These are phyloP conservation scores for Asclepias syriaca DNA, from an alignment of 257 asterid genomes.

Conservation along the genomic window DNA sequence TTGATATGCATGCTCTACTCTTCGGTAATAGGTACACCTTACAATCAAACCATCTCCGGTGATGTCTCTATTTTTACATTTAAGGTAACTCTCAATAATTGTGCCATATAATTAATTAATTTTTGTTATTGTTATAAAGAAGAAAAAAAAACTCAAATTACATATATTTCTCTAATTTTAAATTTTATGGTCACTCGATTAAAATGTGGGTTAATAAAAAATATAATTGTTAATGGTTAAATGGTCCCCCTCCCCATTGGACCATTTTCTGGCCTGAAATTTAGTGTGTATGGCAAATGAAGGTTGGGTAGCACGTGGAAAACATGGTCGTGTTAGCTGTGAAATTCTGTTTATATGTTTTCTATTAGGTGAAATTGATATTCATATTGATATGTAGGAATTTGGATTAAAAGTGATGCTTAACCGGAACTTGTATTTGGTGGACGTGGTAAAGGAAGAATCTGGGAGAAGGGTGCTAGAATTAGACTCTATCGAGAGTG, in stretches of 20 bases:
- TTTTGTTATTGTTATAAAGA: too few species aligned
- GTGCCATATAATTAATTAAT: too few species aligned
- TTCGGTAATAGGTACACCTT: slow-evolving; percentile 14
- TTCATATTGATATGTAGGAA: slow-evolving; percentile 14
- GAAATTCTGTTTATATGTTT: background rate
- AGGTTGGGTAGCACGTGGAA: background rate
- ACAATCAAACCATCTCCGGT: slow-evolving; percentile 22
- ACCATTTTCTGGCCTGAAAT: too few species aligned
- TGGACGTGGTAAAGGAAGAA: slow-evolving; percentile 26
- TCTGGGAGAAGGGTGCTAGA: slow-evolving; percentile 16
- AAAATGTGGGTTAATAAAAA: too few species aligned
- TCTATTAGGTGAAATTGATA: background rate
- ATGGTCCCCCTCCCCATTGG: too few species aligned
- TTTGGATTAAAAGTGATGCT: slow-evolving; percentile 29
- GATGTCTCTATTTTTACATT: slow-evolving; percentile 42
- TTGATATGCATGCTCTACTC: slow-evolving; percentile 35
- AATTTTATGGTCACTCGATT: too few species aligned
- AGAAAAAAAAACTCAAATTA: too few species aligned
- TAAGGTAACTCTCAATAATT: slow-evolving; percentile 19
- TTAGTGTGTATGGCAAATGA: background rate
- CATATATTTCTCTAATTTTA: too few species aligned
- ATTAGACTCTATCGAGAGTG: slow-evolving; percentile 24
- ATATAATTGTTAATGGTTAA: too few species aligned
- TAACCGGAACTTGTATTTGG: slow-evolving; percentile 24
- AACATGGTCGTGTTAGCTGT: background rate